Evolutionary conservation across 2,329 filamentous ascomycete genomes (phyloP), one percentile per base, ranked within the genome.

Genomic region (Monilinia laxa): DNA sequence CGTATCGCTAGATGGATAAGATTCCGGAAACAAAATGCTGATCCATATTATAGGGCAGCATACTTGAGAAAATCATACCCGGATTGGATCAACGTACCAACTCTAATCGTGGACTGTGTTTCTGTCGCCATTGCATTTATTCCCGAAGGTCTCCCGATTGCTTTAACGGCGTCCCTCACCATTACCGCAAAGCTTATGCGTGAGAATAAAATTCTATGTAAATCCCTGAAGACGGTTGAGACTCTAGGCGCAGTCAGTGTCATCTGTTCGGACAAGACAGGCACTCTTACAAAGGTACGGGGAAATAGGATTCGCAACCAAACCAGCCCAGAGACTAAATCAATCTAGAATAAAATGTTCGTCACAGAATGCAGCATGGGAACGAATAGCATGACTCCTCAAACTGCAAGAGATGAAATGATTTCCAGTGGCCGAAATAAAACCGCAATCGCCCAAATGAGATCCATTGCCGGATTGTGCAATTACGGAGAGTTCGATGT

Each of bases 231-330:
- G 78, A 92, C 90, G 0, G 89, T 91, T 0, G 90, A 92, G 77
- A 92, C 89, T 0, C 81, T 92, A 0, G 90, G 83, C 85, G 83
- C 87, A 0, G 89, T 92, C 1, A 89, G 87, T 0, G 84, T 91
- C 12, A 87, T 92, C 55, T 91, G 90, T 75, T 91, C 88, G 0
- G 90, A 92, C 75, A 92, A 92, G 80, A 92, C 90, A 0, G 90
- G 90, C 5, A 90, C 87, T 0, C 77, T 90, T 68, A 90, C 87
- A 23, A 72, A 73, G 70, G 71, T 72, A 68, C 20, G 47, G 57
- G 25, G 10, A 6, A 23, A 25, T 40, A 16, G 7, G 20, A 25
- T 40, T 25, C 9, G 16, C 45, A 47, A n/a, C 56, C n/a, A 62
- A 14, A 42, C 16, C 11, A 9, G n/a, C 28, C 3, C 47, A 10